phyloP scores from a whole-genome alignment of 352 stramenopile species.

The Phytopythium boreale region DNA sequence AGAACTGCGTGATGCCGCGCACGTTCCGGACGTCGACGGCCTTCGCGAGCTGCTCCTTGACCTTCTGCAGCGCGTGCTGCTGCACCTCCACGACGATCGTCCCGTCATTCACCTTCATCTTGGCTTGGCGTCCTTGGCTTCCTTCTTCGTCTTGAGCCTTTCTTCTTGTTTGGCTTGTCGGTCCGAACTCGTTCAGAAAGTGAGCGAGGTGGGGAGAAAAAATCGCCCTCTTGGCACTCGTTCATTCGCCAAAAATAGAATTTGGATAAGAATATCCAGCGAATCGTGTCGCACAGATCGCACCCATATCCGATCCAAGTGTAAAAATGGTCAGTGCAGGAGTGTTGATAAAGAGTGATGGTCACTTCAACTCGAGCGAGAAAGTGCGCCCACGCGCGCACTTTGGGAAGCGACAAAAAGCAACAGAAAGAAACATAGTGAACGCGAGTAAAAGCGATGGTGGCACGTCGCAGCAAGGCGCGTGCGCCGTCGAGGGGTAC shows the following conservation, averaged over 20 bases:
- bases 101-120: constrained; percentile 67
- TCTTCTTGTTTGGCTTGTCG: constrained; percentile 4
- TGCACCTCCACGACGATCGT: constrained; percentile 70
- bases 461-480: neutral
- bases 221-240: constrained; percentile 14
- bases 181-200: constrained; percentile 13
- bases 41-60: constrained; percentile 66
- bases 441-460: neutral
- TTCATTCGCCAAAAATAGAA: constrained; percentile 40
- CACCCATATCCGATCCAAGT: constrained; percentile 4
- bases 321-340: neutral
- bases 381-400: no score
- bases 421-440: neutral
- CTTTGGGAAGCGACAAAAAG: neutral
- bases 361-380: constrained; percentile 34
- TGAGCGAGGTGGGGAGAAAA: constrained; percentile 10
- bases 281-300: constrained; percentile 10
- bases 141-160: constrained; percentile 9
- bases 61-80: constrained; percentile 53
- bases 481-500: neutral
- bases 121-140: constrained; percentile 10
- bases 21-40: constrained; percentile 73
- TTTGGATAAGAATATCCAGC: neutral
- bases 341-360: constrained; percentile 18
- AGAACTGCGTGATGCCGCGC: constrained; percentile 77